Evolutionary conservation across 2,329 filamentous ascomycete species (phyloP).

Genomic region (Aureobasidium sp.): DNA sequence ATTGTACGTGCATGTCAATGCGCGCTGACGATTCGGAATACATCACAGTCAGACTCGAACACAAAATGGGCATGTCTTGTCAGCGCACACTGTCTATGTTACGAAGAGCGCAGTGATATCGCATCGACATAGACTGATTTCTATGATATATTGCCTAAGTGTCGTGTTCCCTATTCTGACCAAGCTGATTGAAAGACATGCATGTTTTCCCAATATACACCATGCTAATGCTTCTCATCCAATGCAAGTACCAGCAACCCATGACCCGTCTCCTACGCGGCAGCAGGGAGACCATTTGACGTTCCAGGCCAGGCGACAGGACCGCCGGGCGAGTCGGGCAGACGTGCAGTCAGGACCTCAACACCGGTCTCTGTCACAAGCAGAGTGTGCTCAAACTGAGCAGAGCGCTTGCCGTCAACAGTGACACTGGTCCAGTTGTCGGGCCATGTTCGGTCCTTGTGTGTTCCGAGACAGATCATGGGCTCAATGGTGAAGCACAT

Average conservation of each 20-base stretch:
- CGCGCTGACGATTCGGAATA: background rate
- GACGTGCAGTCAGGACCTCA: slow-evolving; percentile 70
- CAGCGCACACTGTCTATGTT: background rate
- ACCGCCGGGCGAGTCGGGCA: slow-evolving; percentile 67
- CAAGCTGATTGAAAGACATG: background rate
- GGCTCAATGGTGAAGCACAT: slow-evolving; percentile 99
- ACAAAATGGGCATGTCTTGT: background rate
- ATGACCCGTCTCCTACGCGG: background rate
- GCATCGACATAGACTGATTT: background rate
- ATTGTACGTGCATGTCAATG: no score
- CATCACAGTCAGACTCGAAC: background rate
- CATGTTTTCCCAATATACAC: background rate
- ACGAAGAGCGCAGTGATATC: background rate
- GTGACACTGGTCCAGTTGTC: slow-evolving; percentile 98
- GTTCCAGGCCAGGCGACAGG: slow-evolving; percentile 52
- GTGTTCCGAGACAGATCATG: slow-evolving; percentile 90
- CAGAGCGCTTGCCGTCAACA: slow-evolving; percentile 78
- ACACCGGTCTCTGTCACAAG: slow-evolving; percentile 77
- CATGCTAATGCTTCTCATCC: slow-evolving; percentile 4
- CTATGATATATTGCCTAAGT: background rate
- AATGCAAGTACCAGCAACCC: background rate
- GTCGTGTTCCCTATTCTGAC: background rate
- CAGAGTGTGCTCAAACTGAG: slow-evolving; percentile 88
- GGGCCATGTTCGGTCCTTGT: slow-evolving; percentile 92
- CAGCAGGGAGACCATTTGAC: slow-evolving; percentile 8